Conservation (phyloP, 1,284 basidiomycete genomes). For the Xerocomus minutiporus region DNA sequence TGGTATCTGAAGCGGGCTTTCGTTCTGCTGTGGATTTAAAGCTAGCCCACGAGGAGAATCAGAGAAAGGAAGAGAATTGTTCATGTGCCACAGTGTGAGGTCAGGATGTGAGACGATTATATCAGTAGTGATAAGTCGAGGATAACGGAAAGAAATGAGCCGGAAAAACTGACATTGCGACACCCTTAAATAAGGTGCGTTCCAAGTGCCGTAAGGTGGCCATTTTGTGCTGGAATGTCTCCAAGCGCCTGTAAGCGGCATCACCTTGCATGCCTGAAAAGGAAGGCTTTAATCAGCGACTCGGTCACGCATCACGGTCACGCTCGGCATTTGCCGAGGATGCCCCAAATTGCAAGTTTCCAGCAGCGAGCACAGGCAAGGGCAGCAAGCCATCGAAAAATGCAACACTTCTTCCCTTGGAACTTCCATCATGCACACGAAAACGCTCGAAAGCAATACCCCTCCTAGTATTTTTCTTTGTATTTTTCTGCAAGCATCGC, state of each 20-base stretch:
- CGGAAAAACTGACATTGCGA: neutral
- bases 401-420: slow-evolving; percentile 29
- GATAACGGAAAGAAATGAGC: neutral
- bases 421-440: slow-evolving; percentile 30
- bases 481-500: slow-evolving; percentile 4
- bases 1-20: neutral
- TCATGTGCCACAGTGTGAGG: slow-evolving; percentile 17
- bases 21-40: slow-evolving; percentile 2
- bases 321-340: slow-evolving; percentile 25
- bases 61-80: slow-evolving; percentile 9
- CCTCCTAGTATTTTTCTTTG: slow-evolving; percentile 6
- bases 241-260: neutral
- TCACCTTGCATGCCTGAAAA: slow-evolving; percentile 17
- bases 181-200: slow-evolving; percentile 14
- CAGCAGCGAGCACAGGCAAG: slow-evolving; percentile 17
- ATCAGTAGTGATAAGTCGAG: slow-evolving; percentile 8
- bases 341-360: slow-evolving; percentile 18
- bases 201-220: slow-evolving; percentile 20
- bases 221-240: neutral
- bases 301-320: slow-evolving; percentile 22
- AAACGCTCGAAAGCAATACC: slow-evolving; percentile 9
- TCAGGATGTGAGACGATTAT: neutral
- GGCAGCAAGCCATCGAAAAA: slow-evolving; percentile 22
- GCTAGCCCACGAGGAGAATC: slow-evolving; percentile 22
- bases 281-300: slow-evolving; percentile 21